Evolutionary conservation across 202 grass and related monocot species (phyloP), one percentile per base, ranked within the genome.

Genomic region (Elaeis oleifera): DNA sequence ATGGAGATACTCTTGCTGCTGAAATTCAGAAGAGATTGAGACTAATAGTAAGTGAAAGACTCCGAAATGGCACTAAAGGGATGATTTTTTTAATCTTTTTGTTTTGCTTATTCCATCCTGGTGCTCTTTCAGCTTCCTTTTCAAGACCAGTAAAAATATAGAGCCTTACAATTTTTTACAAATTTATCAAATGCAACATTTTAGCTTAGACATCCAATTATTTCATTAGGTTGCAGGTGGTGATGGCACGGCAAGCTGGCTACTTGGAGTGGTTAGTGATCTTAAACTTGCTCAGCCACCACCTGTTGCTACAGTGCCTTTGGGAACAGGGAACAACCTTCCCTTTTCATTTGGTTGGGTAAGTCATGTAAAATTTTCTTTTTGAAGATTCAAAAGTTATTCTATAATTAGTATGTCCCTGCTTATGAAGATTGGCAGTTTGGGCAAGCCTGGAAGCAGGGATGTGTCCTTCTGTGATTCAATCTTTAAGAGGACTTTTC

Each of bases 261-360:
- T 95, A 56, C 86, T 95, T 77, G 90, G 86, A 49, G 90, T 90
- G 16, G 90, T 96, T n/a, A 85, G 75, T 49, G 90, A 96, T 69
- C 86, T 96, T 77, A 96, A 88, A 78, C 83, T 96, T 67, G 36
- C 68, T 4, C 75, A 64, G 53, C 81, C 79, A 44, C 90, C 86
- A 78, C 80, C 90, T 52, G 44, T 96, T 52, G 90, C 79, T 61
- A 96, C 90, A 18, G 84, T 96, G 39, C 90, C 90, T 85, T 70
- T 96, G 39, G 90, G 86, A 76, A 96, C 90, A 5, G 90, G 90
- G 68, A 96, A 96, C 74, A 96, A 95, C 60, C 86, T 95, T 54
- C 90, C 90, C 11, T 95, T 87, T 73, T 87, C 90, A 66, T 95
- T 95, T 80, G 90, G 90, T 80, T 96, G 90, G 90, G 86, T 96